phyloP scores from a whole-genome alignment of 139 green algal genomes.

The Chlamydomonas urium region DNA sequence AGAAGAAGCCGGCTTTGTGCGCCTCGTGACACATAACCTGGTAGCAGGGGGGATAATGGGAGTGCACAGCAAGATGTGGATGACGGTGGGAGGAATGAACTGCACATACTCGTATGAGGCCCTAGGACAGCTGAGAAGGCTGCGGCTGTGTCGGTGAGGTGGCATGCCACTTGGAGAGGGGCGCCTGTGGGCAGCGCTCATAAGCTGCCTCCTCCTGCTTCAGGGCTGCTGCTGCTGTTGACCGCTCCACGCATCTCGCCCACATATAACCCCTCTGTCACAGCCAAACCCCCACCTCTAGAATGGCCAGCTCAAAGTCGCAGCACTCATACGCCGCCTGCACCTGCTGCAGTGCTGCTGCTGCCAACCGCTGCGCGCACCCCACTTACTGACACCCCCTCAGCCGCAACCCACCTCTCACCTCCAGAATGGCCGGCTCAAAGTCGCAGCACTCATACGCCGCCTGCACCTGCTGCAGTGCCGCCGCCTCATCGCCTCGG shows the following conservation, averaged over 20 bases:
- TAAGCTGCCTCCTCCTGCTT: background rate
- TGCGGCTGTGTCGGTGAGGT: background rate
- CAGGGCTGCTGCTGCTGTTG: background rate
- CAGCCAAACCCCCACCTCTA: background rate
- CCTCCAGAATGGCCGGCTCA: background rate
- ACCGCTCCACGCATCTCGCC: background rate
- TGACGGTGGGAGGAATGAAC: background rate
- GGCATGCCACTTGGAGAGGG: background rate
- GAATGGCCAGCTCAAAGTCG: background rate
- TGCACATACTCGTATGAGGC: background rate
- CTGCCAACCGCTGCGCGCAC: no score
- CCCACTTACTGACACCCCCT: no score
- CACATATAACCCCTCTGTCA: background rate
- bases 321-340: background rate
- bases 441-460: background rate
- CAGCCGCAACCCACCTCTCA: background rate
- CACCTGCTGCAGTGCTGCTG: background rate
- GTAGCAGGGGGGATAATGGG: background rate
- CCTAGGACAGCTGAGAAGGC: background rate
- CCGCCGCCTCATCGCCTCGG: background rate
- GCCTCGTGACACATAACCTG: constrained; percentile 12
- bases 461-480: background rate
- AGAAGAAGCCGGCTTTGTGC: background rate
- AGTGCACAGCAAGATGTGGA: background rate
- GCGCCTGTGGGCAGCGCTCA: background rate